Percentiles rank a stretch among this genome's conserved stretches.
Conservation (phyloP, 345 rosid species). For the Eutrema japonicum region DNA sequence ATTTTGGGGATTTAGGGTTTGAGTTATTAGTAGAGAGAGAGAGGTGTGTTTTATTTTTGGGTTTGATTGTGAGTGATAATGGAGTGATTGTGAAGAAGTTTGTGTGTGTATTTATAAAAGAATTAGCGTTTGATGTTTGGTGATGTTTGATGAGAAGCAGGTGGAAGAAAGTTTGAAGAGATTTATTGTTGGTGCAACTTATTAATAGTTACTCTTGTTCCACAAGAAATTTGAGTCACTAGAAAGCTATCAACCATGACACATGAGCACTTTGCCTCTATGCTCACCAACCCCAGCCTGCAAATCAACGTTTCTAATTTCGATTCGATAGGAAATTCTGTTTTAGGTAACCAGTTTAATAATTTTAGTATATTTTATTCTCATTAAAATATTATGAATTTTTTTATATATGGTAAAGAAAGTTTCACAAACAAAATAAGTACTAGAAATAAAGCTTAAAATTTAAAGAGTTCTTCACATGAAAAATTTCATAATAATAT, state of each 20-base stretch:
- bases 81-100: conserved; percentile 22
- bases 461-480: no score
- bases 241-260: neutral
- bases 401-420: neutral
- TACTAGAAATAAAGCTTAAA: no score
- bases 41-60: neutral
- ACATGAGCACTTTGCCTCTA: neutral
- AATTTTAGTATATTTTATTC: neutral
- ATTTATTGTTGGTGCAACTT: conserved; percentile 33
- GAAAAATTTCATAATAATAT: no score
- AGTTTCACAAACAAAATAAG: no score
- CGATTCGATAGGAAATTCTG: neutral
- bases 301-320: neutral
- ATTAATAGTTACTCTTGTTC: conserved; percentile 19
- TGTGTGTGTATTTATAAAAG: conserved; percentile 29
- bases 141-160: conserved; percentile 39
- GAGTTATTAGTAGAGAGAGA: neutral
- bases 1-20: conserved; percentile 15
- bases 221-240: conserved; percentile 22
- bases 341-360: neutral
- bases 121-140: conserved; percentile 28
- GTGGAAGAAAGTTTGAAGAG: neutral
- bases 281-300: no score
- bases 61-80: conserved; percentile 24
- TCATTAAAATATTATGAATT: neutral